These are phyloP conservation scores for Pinus albicaulis DNA, from an alignment of 75 land plant genomes.

Conservation along the genomic window DNA sequence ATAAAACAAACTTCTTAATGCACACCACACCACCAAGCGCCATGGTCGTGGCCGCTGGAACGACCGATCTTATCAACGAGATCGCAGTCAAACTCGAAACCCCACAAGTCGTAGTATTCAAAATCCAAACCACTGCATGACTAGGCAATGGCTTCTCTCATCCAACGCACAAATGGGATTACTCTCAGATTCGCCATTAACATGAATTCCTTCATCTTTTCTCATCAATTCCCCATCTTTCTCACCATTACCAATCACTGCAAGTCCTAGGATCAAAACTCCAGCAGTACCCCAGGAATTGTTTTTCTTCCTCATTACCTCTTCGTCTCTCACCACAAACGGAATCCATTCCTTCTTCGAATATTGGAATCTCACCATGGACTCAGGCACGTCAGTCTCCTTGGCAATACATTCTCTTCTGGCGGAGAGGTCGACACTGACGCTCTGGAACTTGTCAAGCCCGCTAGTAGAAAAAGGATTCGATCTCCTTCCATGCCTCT, in stretches of 20 bases:
- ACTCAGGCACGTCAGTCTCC: constrained; percentile 1
- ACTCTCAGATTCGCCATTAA: not conserved
- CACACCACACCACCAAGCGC: too few species aligned
- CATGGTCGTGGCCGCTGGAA: too few species aligned
- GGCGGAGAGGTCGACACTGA: constrained; percentile 4
- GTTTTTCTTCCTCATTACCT: too few species aligned
- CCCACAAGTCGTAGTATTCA: too few species aligned
- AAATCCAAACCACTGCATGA: too few species aligned
- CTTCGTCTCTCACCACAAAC: not conserved
- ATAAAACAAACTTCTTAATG: too few species aligned
- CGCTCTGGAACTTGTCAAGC: constrained; percentile 8
- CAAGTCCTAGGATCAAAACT: not conserved
- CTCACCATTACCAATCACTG: not conserved
- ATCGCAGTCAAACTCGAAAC: too few species aligned
- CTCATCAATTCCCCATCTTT: not conserved
- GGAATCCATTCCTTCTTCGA: not conserved
- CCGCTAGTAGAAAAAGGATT: constrained; percentile 12
- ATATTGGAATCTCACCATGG: not conserved
- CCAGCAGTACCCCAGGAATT: not conserved
- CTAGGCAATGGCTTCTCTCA: too few species aligned
- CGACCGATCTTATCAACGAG: too few species aligned
- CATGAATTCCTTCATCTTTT: not conserved
- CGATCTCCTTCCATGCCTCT: not conserved
- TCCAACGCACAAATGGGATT: too few species aligned
- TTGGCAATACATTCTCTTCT: constrained; percentile 4